Evolutionary conservation across 2,329 filamentous ascomycete species (phyloP).

Genomic region (Geosmithia putterillii): DNA sequence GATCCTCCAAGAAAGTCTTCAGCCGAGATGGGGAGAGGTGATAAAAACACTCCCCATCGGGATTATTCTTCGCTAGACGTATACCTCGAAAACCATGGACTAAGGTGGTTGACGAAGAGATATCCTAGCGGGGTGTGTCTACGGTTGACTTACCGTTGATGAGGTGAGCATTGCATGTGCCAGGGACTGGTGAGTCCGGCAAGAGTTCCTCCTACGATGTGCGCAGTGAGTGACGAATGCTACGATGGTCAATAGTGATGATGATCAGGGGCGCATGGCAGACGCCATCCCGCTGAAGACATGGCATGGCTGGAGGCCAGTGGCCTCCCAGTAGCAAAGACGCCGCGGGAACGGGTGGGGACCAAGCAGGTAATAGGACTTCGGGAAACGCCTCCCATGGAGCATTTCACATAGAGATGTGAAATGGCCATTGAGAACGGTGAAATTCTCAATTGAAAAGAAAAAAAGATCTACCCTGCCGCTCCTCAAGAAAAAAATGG

Average conservation of each 20-base stretch:
- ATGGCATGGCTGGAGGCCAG: too few relatives aligned
- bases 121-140: constrained; percentile 56
- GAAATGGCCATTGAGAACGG: constrained; percentile 62
- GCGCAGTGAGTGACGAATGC: too few relatives aligned
- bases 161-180: background rate
- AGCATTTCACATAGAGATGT: constrained; percentile 52
- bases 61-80: constrained; percentile 80
- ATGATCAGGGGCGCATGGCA: too few relatives aligned
- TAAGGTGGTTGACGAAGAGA: constrained; percentile 68
- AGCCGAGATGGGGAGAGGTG: constrained; percentile 53
- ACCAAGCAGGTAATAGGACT: constrained; percentile 24
- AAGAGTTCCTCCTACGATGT: background rate
- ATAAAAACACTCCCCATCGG: constrained; percentile 29
- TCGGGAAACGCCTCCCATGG: constrained; percentile 67
- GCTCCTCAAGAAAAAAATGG: too few relatives aligned
- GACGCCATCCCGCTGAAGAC: too few relatives aligned
- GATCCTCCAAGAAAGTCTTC: constrained; percentile 64
- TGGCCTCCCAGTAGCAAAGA: too few relatives aligned
- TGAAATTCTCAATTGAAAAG: constrained; percentile 17
- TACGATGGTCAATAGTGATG: too few relatives aligned
- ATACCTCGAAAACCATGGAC: constrained; percentile 78
- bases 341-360: background rate
- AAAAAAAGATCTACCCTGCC: constrained; percentile 22
- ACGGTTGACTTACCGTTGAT: background rate
- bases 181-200: background rate